Evolutionary conservation across 805 yeast species (phyloP).

Genomic region (Dipodascus geniculatus): DNA sequence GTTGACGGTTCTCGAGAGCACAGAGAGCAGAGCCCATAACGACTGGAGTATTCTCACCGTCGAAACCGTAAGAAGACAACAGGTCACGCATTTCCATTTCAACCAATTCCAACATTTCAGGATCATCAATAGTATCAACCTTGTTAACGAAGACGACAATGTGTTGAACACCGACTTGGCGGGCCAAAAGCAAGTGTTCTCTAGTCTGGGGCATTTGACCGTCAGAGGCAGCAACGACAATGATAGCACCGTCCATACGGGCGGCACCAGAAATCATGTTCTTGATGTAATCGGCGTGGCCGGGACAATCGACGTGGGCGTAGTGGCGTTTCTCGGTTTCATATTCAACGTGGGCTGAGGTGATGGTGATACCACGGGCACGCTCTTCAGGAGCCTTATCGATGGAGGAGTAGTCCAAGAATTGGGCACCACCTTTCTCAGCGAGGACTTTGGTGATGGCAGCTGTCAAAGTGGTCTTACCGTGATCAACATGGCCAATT

Average conservation of each 20-base stretch:
- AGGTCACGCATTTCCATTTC: constrained; percentile 99
- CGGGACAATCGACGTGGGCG: constrained; percentile 97
- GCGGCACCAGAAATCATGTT: constrained; percentile 99
- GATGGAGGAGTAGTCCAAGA: constrained; percentile 85
- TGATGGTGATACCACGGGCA: constrained; percentile 98
- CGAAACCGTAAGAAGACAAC: constrained; percentile 82
- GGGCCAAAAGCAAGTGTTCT: constrained; percentile 94
- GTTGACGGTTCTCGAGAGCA: constrained; percentile 79
- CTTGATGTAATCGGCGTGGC: constrained; percentile 97
- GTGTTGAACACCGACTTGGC: constrained; percentile 98
- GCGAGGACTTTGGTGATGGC: constrained; percentile 95
- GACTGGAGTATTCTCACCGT: constrained; percentile 97
- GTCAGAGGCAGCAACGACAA: constrained; percentile 97
- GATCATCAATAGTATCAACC: constrained; percentile 95
- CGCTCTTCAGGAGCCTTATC: constrained; percentile 99
- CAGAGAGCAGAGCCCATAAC: constrained; percentile 97
- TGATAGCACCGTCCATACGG: constrained; percentile 98
- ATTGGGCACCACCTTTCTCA: constrained; percentile 79
- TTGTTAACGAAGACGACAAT: constrained; percentile 96
- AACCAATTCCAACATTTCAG: constrained; percentile 97
- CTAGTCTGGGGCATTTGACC: constrained; percentile 99
- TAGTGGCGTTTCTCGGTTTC: constrained; percentile 92
- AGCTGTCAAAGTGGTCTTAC: constrained; percentile 96
- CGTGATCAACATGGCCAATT: constrained; percentile 98
- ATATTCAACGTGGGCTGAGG: constrained; percentile 96